These are phyloP conservation scores for Saturnispora besseyi DNA, from an alignment of 805 yeast genomes.

Conservation along the genomic window DNA sequence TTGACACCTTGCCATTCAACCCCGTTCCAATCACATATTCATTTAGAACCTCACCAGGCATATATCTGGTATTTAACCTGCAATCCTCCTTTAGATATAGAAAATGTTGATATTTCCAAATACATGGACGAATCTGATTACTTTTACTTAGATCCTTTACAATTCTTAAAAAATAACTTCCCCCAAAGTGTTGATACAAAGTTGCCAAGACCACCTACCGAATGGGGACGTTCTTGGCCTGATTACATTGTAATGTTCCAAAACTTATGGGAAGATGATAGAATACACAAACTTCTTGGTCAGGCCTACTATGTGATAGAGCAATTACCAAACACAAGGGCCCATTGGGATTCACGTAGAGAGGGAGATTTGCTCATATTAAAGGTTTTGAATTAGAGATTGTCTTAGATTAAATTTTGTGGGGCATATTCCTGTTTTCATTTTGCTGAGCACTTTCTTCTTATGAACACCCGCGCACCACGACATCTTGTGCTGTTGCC, in stretches of 20 bases:
- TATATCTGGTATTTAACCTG: constrained; percentile 78
- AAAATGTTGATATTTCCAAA: constrained; percentile 22
- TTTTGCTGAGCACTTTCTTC: background rate
- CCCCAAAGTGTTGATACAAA: constrained; percentile 26
- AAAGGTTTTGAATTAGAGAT: background rate
- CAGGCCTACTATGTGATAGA: constrained; percentile 4
- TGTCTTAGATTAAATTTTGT: no score
- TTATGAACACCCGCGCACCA: background rate
- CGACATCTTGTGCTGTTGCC: background rate
- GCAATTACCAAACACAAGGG: constrained; percentile 8
- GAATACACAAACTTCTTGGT: background rate
- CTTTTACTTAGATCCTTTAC: constrained; percentile 58
- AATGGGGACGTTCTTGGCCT: constrained; percentile 52
- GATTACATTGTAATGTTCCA: constrained; percentile 65
- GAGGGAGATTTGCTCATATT: constrained; percentile 9
- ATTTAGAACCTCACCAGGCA: constrained; percentile 37
- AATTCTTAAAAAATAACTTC: constrained; percentile 47
- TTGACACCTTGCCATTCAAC: constrained; percentile 96
- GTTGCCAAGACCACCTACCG: background rate
- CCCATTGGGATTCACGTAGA: constrained; percentile 13
- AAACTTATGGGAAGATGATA: constrained; percentile 22
- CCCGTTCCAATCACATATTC: constrained; percentile 85
- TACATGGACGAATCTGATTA: constrained; percentile 85
- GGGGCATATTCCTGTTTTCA: background rate
- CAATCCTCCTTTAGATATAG: constrained; percentile 73